Percentiles rank a stretch among this genome's conserved stretches.
Conservation (phyloP, 805 yeast genomes). For the Lipomyces sp. region DNA sequence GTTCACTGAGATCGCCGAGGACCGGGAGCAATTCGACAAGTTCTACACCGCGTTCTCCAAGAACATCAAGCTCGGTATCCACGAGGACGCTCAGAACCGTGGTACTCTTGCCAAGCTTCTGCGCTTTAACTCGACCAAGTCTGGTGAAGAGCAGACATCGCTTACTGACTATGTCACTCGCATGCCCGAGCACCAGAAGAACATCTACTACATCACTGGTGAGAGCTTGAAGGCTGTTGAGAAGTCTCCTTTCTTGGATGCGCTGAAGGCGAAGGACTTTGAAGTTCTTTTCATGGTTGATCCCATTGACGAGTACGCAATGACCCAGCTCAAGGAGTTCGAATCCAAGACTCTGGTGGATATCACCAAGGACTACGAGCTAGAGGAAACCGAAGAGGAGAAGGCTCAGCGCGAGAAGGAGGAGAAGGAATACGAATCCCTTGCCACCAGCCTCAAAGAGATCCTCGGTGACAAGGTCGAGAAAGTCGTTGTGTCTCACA, state of each 20-base stretch:
- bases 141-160: constrained; percentile 91
- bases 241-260: constrained; percentile 99
- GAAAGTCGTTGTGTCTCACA: constrained; percentile 98
- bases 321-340: constrained; percentile 98
- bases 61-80: constrained; percentile 98
- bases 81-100: constrained; percentile 99
- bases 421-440: constrained; percentile 86
- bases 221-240: constrained; percentile 97
- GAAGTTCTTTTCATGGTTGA: constrained; percentile 98
- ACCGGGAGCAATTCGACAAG: constrained; percentile 96
- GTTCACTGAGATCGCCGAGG: constrained; percentile 99
- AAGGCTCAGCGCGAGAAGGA: constrained; percentile 92
- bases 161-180: constrained; percentile 96
- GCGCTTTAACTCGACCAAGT: constrained; percentile 96
- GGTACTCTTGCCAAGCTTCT: constrained; percentile 90
- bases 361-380: constrained; percentile 98
- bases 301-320: constrained; percentile 99
- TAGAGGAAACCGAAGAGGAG: constrained; percentile 96
- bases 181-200: constrained; percentile 99
- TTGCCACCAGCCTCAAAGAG: constrained; percentile 95
- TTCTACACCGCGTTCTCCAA: constrained; percentile 97
- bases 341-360: constrained; percentile 99
- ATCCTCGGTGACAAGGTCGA: constrained; percentile 98
- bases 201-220: constrained; percentile 99
- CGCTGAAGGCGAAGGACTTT: constrained; percentile 96